Conservation (phyloP, 306 rosid genomes). For the Pachyrhizus erosus region DNA sequence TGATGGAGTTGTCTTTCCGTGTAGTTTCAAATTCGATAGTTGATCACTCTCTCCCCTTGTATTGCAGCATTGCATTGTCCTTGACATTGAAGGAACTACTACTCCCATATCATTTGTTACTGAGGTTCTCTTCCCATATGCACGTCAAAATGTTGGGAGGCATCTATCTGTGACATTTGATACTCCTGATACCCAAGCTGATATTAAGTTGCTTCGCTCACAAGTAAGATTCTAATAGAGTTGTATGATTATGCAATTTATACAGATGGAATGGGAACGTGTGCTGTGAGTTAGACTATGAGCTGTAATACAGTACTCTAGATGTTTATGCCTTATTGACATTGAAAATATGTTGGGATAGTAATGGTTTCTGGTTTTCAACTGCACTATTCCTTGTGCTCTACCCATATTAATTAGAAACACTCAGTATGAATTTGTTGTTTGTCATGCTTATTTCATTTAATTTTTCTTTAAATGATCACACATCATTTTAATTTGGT, state of each 20-base stretch:
- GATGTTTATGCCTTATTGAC: constrained; percentile 20
- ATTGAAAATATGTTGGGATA: not conserved
- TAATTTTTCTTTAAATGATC: not conserved
- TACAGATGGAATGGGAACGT: no score
- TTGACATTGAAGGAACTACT: constrained; percentile 92
- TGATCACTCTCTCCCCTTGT: constrained; percentile 29
- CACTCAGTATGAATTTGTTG: not conserved
- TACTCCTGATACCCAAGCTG: constrained; percentile 69
- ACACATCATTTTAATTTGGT: constrained; percentile 3
- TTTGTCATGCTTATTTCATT: not conserved
- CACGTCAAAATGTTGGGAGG: constrained; percentile 73
- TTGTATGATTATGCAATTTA: no score
- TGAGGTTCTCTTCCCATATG: constrained; percentile 86
- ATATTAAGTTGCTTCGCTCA: constrained; percentile 65
- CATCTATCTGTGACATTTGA: constrained; percentile 77
- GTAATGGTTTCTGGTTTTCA: not conserved
- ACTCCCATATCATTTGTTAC: constrained; percentile 86
- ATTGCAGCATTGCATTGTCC: constrained; percentile 77
- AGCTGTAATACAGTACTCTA: constrained; percentile 1
- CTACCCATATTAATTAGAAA: not conserved
- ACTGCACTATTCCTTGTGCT: not conserved
- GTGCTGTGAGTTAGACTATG: not conserved
- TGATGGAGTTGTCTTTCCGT: not conserved
- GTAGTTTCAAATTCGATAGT: not conserved
- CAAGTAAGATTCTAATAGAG: constrained; percentile 56